Evolutionary conservation across 371 early-diverging fungal species (phyloP).

Genomic region (Mucor circinelloides): DNA sequence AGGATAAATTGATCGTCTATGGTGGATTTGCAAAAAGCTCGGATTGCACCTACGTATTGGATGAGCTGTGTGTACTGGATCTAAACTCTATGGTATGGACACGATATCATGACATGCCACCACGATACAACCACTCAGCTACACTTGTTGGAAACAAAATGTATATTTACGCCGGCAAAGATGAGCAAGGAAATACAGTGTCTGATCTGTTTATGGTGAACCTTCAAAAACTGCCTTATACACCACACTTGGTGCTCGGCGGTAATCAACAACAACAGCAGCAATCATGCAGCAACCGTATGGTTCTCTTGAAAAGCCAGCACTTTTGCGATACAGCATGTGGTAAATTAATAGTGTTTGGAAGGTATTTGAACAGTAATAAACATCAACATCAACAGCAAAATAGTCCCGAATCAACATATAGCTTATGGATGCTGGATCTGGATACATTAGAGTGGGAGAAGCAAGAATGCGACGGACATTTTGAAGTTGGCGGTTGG

Average conservation of each 20-base stretch:
- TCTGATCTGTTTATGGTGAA: conserved; percentile 61
- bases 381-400: conserved; percentile 13
- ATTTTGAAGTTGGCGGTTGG: conserved; percentile 62
- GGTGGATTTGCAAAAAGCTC: conserved; percentile 68
- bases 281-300: conserved; percentile 23
- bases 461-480: conserved; percentile 55
- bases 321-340: conserved; percentile 66
- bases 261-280: conserved; percentile 11
- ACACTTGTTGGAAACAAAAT: conserved; percentile 54
- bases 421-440: conserved; percentile 65
- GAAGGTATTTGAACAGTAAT: conserved; percentile 36
- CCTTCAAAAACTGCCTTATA: conserved; percentile 38
- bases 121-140: conserved; percentile 62
- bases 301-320: conserved; percentile 62
- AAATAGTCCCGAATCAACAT: conserved; percentile 29
- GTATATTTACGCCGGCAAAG: conserved; percentile 61
- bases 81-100: conserved; percentile 57
- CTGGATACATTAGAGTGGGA: conserved; percentile 63
- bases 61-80: conserved; percentile 59
- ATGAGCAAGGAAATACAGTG: conserved; percentile 60
- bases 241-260: conserved; percentile 34
- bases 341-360: conserved; percentile 59
- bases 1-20: conserved; percentile 66
- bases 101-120: conserved; percentile 48
- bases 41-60: conserved; percentile 65